Conservation (phyloP, 371 early-diverging fungal genomes). For the Mucor irregularis region DNA sequence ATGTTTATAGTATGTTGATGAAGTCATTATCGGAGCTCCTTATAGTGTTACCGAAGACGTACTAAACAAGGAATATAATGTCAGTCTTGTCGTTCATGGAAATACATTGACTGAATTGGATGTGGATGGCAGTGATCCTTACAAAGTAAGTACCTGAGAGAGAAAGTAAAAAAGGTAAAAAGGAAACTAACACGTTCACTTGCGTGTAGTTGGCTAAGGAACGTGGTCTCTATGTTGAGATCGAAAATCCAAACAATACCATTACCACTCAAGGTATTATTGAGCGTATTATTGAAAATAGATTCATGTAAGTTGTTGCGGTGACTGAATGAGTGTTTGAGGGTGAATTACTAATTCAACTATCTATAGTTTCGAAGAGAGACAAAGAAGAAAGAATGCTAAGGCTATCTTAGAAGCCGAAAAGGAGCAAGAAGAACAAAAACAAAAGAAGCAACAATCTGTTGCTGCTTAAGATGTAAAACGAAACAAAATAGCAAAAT, state of each 20-base stretch:
- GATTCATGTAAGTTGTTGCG: conserved; percentile 70
- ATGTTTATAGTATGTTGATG: conserved; percentile 83
- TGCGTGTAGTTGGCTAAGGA: conserved; percentile 69
- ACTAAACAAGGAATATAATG: conserved; percentile 75
- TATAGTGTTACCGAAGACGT: conserved; percentile 84
- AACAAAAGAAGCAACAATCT: background rate
- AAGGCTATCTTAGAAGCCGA: conserved; percentile 70
- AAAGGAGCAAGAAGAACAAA: conserved; percentile 61
- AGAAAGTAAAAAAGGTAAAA: background rate
- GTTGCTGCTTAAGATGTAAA: too few species aligned
- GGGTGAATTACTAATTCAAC: background rate
- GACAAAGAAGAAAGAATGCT: conserved; percentile 72
- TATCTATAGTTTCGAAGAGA: conserved; percentile 57
- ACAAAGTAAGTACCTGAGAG: conserved; percentile 47
- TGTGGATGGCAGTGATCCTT: conserved; percentile 80
- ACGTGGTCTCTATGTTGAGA: conserved; percentile 71
- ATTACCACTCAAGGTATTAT: conserved; percentile 87
- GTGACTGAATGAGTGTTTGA: conserved; percentile 18
- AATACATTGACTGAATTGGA: conserved; percentile 65
- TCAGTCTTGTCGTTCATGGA: conserved; percentile 79
- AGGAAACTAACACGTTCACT: background rate
- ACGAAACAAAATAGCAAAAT: too few species aligned
- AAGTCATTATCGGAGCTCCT: conserved; percentile 91
- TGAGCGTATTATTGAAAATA: conserved; percentile 83
- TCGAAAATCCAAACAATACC: conserved; percentile 71